Base-by-base conservation (phyloP, 495 filamentous ascomycete genomes). In the Parmelia sp. region DNA sequence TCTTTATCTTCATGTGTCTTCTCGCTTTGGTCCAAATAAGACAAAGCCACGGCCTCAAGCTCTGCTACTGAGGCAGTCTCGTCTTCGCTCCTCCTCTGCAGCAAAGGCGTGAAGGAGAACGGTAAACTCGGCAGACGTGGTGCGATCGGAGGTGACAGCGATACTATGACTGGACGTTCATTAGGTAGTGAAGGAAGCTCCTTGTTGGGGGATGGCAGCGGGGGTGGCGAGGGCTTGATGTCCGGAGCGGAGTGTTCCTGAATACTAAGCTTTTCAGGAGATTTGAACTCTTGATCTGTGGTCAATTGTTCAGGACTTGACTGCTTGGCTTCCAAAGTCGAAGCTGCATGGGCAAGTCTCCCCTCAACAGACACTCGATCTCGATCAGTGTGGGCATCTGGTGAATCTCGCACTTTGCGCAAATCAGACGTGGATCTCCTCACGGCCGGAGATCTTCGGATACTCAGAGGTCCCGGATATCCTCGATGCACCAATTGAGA, bases 31-130 rank as follows among this genome's bases (percentile, higher is more conserved):
- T 33, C 42, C 21, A 29, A 45, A 25, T 4, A 45, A 17, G 51
- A 57, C 25, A n/a, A 57, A 57, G 39, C 39, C 31, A 29, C 57
- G 17, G 56, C 44, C 5, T 65, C 56, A 27, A 53, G 56, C 56
- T 65, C 40, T 33, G 58, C 39, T 14, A n/a, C n/a, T 14, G 58
- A 29, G 35, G 6, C 25, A n/a, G 21, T 37, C n/a, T 61, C 47
- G 6, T 64, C 37, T 7, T 55, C 31, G 35, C 42, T 53, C 29
- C 47, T 64, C 49, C 59, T 51, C 35, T 57, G 65, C 25, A 49
- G 49, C 29, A 69, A 57, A 39, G 68, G 64, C 27, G 62, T 64
- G 44, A 69, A 67, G 2, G 57, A 58, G 61, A 64, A 67, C 33
- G 68, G 68, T 33, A 69, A 45, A 17, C 37, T 57, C 17, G 33